Conservation (phyloP, 1,284 basidiomycete species). For the Rhodofomes roseus region DNA sequence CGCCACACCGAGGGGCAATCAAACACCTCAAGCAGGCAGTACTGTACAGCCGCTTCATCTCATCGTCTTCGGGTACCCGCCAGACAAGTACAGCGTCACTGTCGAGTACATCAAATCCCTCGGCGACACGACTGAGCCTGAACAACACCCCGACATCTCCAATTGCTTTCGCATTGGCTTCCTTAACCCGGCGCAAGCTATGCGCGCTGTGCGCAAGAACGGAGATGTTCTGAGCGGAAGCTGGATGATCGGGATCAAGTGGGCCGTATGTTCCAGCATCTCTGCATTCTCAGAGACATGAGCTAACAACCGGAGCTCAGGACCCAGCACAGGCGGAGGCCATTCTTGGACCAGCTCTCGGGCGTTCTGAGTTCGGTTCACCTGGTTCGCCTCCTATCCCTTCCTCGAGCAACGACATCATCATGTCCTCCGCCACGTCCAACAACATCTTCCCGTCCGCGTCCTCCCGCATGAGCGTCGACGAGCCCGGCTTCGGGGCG, state of each 20-base stretch:
- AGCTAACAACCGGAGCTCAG: slow-evolving; percentile 28
- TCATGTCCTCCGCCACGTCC: slow-evolving; percentile 19
- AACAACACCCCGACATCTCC: slow-evolving; percentile 54
- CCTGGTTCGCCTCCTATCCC: not conserved
- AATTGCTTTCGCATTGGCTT: slow-evolving; percentile 77
- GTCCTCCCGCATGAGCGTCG: slow-evolving; percentile 16
- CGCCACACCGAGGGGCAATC: slow-evolving; percentile 27
- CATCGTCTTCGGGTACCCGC: slow-evolving; percentile 73
- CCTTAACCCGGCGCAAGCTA: slow-evolving; percentile 61
- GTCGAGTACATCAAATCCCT: slow-evolving; percentile 70
- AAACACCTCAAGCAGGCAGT: slow-evolving; percentile 17
- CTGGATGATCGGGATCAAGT: slow-evolving; percentile 82
- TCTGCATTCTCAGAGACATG: not conserved
- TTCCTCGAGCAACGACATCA: not conserved
- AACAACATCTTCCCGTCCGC: slow-evolving; percentile 10
- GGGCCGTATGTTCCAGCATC: slow-evolving; percentile 51
- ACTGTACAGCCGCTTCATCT: slow-evolving; percentile 46
- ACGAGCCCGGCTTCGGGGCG: slow-evolving; percentile 21
- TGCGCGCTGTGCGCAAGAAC: slow-evolving; percentile 72
- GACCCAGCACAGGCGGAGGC: slow-evolving; percentile 55
- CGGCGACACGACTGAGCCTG: slow-evolving; percentile 61
- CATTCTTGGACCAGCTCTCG: slow-evolving; percentile 41
- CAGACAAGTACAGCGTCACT: slow-evolving; percentile 65
- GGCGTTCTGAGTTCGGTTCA: slow-evolving; percentile 9
- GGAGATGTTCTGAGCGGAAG: slow-evolving; percentile 70